Evolutionary conservation across 2,329 filamentous ascomycete genomes (phyloP).

Genomic region (Ophiosphaerella narmari): DNA sequence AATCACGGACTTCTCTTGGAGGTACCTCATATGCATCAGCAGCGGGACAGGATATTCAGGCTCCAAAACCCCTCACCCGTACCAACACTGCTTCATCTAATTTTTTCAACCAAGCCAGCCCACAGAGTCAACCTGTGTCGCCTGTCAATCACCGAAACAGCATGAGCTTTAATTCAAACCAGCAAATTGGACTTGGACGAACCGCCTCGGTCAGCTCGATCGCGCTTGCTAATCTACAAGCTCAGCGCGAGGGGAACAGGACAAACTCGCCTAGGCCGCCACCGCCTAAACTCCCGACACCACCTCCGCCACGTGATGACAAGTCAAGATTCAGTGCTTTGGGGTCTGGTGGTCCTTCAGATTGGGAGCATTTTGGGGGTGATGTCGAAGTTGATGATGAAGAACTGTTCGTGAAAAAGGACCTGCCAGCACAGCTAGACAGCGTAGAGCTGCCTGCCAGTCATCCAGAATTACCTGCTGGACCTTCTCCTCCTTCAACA

Average conservation of each 20-base stretch:
- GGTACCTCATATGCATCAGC: conserved; percentile 23
- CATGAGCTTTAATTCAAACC: conserved; percentile 26
- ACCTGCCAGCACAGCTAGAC: conserved; percentile 22
- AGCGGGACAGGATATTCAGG: conserved; percentile 29
- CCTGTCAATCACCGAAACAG: conserved; percentile 36
- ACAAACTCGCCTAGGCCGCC: conserved; percentile 33
- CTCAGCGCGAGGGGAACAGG: conserved; percentile 27
- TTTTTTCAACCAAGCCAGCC: conserved; percentile 32
- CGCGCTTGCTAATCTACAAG: conserved; percentile 33
- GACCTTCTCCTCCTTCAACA: conserved; percentile 30
- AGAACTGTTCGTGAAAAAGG: conserved; percentile 38
- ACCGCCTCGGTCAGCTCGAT: conserved; percentile 40
- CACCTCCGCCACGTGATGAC: conserved; percentile 33
- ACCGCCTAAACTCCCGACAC: conserved; percentile 21
- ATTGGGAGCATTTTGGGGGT: conserved; percentile 45
- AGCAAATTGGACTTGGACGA: conserved; percentile 22
- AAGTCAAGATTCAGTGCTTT: conserved; percentile 39
- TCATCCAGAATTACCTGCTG: conserved; percentile 9
- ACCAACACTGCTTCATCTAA: conserved; percentile 28
- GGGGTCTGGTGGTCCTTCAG: conserved; percentile 42
- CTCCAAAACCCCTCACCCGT: conserved; percentile 31
- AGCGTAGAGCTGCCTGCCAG: conserved; percentile 36
- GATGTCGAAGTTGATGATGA: conserved; percentile 43
- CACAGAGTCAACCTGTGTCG: conserved; percentile 40
- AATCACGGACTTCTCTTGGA: conserved; percentile 18